These are phyloP conservation scores for Paraphaeosphaeria sporulosa DNA, from an alignment of 2,329 filamentous ascomycete species.

Conservation along the genomic window DNA sequence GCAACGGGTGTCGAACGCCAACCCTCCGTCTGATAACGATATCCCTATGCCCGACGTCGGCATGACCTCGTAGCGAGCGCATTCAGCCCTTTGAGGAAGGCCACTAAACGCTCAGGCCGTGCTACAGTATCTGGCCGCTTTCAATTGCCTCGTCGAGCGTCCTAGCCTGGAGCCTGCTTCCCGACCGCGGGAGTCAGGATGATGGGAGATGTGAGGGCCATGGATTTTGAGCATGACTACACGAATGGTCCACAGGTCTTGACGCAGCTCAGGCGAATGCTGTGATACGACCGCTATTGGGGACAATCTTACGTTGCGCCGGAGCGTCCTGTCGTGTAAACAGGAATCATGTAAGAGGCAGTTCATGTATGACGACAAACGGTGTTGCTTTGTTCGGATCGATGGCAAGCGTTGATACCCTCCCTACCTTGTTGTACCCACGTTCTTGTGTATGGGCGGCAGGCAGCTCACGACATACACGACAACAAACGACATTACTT, in stretches of 20 bases:
- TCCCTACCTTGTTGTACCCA: not conserved
- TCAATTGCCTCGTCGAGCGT: not conserved
- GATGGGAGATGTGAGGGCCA: not conserved
- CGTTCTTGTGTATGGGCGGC: not conserved
- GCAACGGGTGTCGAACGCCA: conserved; percentile 1
- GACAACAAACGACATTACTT: not conserved
- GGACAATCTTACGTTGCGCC: not conserved
- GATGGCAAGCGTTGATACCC: not conserved
- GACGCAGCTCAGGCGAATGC: not conserved
- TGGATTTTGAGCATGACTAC: not conserved
- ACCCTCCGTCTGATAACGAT: conserved; percentile 14
- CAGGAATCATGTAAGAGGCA: not conserved
- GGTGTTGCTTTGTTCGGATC: not conserved
- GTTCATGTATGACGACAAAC: not conserved
- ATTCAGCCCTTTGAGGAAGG: not conserved
- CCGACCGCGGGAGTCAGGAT: not conserved
- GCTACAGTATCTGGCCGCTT: not conserved
- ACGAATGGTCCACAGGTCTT: not conserved
- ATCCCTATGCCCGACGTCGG: conserved; percentile 43
- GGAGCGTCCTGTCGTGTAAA: not conserved
- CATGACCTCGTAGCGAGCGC: conserved; percentile 9
- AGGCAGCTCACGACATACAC: not conserved
- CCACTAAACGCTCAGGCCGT: not conserved
- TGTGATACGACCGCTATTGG: not conserved
- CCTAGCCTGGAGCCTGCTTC: not conserved